Base-by-base conservation (phyloP, 2,329 filamentous ascomycete species). In the Cladosporium sp. region DNA sequence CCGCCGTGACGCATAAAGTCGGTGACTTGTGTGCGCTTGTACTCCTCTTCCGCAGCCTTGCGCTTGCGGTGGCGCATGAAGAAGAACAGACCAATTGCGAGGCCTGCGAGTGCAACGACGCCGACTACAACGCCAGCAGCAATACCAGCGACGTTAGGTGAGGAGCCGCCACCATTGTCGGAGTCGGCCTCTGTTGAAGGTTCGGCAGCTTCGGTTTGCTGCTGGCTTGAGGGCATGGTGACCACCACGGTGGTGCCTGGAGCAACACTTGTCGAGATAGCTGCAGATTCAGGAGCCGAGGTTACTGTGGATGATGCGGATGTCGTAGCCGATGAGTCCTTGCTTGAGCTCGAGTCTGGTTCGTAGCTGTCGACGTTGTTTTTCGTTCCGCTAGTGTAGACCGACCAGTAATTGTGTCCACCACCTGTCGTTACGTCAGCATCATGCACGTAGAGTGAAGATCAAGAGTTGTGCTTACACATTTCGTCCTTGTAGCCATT, bases 91-190 rank as follows among this genome's bases (percentile, higher is more conserved):
- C 80, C 90, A 38, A 83, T 88, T 11, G 80, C 72, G 15, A 87
- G 75, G 12, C 77, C 85, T 47, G 75, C 79, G 4, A 90, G 62
- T 1, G 72, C 86, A 2, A 95, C 73, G 2, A 95, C 81, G 52
- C 88, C 90, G 7, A 93, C 86, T 2, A 96, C 91, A 1, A 89
- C 87, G 53, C 92, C 92, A 8, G 84, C 92, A 15, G 86, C 90
- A 58, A 97, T 91, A 42, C 85, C 89, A 33, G 83, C 86, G n/a
- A 82, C 86, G 64, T 85, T 91, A n/a, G 83, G 73, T 16, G 66
- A 64, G 16, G 58, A 57, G 12, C 57, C 54, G 7, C 43, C 41
- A 7, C 48, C 38, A 30, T 29, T 7, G 43, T 53, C 4, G 54
- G 76, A 68, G 19, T 69, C 60, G 30, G 78, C 59, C 35, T 70